phyloP scores from a whole-genome alignment of 108 stramenopile species.

The Nitzschia putrida region DNA sequence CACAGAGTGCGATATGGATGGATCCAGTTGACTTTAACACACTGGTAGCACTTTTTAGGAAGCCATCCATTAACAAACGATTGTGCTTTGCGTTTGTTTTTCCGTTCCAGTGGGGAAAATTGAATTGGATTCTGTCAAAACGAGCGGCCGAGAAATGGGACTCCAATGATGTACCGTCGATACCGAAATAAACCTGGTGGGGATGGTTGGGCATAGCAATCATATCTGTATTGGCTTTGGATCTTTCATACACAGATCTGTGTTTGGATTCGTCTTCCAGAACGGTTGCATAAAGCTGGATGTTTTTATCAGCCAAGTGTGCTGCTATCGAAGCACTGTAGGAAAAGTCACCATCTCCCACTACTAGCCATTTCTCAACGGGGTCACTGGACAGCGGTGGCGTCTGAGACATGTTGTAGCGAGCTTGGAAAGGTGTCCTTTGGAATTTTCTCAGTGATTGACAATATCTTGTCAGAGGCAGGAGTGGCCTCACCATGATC shows the following conservation, averaged over 20 bases:
- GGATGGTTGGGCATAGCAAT: slow-evolving; percentile 10
- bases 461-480: too few relatives aligned
- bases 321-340: slow-evolving; percentile 58
- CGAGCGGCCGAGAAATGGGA: slow-evolving; percentile 44
- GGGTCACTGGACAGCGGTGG: too few relatives aligned
- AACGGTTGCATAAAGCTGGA: slow-evolving; percentile 65
- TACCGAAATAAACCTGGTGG: slow-evolving; percentile 56
- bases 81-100: slow-evolving; percentile 77
- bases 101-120: slow-evolving; percentile 88
- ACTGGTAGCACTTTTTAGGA: slow-evolving; percentile 58
- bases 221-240: slow-evolving; percentile 28
- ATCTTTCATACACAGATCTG: slow-evolving; percentile 46
- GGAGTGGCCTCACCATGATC: too few relatives aligned
- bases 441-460: too few relatives aligned
- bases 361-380: slow-evolving; percentile 48
- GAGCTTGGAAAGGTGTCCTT: too few relatives aligned
- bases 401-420: too few relatives aligned
- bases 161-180: slow-evolving; percentile 67
- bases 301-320: slow-evolving; percentile 32
- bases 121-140: slow-evolving; percentile 80
- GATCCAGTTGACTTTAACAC: slow-evolving; percentile 59
- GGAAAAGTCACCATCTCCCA: slow-evolving; percentile 85
- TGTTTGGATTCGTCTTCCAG: slow-evolving; percentile 71
- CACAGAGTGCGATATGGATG: slow-evolving; percentile 72
- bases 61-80: slow-evolving; percentile 59